Evolutionary conservation across 441 rosid genomes (phyloP).

Genomic region (Geranium incanum): DNA sequence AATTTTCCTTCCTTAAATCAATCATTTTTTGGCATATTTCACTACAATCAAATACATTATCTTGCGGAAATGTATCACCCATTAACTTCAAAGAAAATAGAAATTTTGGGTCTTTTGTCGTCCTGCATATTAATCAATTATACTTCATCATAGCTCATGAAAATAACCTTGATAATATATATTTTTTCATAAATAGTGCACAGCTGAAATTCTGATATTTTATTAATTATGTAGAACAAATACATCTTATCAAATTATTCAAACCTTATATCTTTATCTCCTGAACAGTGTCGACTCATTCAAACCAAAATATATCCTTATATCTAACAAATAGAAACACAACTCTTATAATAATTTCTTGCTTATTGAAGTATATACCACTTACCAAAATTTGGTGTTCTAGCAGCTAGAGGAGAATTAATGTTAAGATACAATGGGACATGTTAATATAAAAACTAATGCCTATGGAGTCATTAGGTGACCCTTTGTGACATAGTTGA

Average conservation of each 20-base stretch:
- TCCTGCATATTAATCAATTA: neutral
- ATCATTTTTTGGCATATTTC: neutral
- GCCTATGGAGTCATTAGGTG: neutral
- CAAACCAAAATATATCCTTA: too few species aligned
- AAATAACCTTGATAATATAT: neutral
- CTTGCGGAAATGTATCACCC: neutral
- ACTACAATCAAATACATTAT: neutral
- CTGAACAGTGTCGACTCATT: too few species aligned
- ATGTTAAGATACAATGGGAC: neutral
- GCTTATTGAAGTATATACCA: neutral
- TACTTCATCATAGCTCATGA: neutral
- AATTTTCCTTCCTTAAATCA: neutral
- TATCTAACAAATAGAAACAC: neutral
- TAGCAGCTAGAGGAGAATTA: neutral
- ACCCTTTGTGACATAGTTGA: too few species aligned
- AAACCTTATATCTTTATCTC: too few species aligned
- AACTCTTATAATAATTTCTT: neutral
- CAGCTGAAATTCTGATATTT: too few species aligned
- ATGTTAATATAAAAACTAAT: neutral
- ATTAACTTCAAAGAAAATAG: neutral
- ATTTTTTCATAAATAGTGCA: neutral
- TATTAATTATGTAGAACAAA: too few species aligned
- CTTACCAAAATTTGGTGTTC: too few species aligned
- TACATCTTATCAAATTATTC: too few species aligned
- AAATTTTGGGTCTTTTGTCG: neutral